Conservation (phyloP, 2,329 filamentous ascomycete species). For the Amauroascus niger region DNA sequence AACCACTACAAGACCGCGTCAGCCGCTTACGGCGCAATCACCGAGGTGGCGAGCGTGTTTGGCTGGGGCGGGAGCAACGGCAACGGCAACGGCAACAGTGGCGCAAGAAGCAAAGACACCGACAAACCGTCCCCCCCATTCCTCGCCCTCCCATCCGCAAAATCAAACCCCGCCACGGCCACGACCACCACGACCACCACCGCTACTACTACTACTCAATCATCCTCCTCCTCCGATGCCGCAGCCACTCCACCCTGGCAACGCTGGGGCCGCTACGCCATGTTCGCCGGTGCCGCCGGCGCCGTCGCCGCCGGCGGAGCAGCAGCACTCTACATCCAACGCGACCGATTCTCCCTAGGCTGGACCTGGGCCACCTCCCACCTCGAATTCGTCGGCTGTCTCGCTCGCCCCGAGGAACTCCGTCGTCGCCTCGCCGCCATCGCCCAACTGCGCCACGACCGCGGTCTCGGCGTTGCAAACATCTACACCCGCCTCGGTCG, state of each 20-base stretch:
- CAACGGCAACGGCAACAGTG: too few species aligned
- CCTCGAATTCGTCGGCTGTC: conserved; percentile 83
- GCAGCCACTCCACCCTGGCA: conserved; percentile 53
- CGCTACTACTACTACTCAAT: too few species aligned
- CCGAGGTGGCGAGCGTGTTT: conserved; percentile 51
- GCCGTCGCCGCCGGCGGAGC: conserved; percentile 72
- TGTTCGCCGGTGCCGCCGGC: conserved; percentile 72
- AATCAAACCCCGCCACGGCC: too few species aligned
- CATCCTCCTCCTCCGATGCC: conserved; percentile 35
- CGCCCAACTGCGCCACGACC: conserved; percentile 52
- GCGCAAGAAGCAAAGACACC: background rate
- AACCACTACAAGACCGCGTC: conserved; percentile 68
- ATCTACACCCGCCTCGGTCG: conserved; percentile 76
- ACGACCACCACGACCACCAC: too few species aligned
- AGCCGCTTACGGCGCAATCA: conserved; percentile 59
- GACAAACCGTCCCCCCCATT: conserved; percentile 19
- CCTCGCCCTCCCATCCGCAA: conserved; percentile 21
- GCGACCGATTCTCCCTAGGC: conserved; percentile 66
- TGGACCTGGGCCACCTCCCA: conserved; percentile 80
- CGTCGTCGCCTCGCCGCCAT: conserved; percentile 62
- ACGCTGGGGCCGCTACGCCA: conserved; percentile 72
- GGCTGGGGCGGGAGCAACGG: conserved; percentile 56
- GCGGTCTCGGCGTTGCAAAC: conserved; percentile 69
- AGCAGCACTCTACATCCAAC: conserved; percentile 75
- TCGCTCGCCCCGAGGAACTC: conserved; percentile 75